Conservation (phyloP, 768 basidiomycete species). For the Lentinus brumalis region DNA sequence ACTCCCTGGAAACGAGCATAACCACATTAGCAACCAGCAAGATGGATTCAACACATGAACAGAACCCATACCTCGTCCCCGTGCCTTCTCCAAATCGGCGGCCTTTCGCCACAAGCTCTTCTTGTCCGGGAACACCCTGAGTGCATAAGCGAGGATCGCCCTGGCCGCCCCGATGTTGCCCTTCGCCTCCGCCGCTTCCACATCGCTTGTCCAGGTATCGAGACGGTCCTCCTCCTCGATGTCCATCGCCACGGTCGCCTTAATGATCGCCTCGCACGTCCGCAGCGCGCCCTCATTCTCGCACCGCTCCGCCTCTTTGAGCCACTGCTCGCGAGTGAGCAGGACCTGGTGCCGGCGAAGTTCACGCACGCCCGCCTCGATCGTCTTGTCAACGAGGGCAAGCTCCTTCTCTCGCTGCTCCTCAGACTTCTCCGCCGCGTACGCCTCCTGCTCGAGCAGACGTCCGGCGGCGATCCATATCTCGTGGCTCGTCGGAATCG, state of each 20-base stretch:
- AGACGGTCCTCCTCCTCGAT: conserved; percentile 92
- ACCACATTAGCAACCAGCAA: background rate
- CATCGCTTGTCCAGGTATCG: conserved; percentile 91
- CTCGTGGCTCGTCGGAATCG: conserved; percentile 94
- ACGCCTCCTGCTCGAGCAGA: conserved; percentile 84
- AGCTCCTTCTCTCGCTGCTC: conserved; percentile 65
- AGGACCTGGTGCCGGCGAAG: conserved; percentile 84
- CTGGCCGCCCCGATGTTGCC: conserved; percentile 82
- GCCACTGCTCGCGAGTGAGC: conserved; percentile 89
- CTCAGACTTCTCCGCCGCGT: conserved; percentile 45
- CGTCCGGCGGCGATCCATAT: conserved; percentile 99
- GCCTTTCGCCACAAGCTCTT: conserved; percentile 87
- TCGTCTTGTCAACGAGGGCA: conserved; percentile 82
- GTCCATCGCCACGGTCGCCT: conserved; percentile 91
- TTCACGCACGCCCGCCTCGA: conserved; percentile 79
- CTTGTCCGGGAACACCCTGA: conserved; percentile 88
- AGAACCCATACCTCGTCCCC: conserved; percentile 63
- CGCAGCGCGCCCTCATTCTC: conserved; percentile 82
- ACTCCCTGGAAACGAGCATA: conserved; percentile 51
- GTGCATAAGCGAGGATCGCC: conserved; percentile 87
- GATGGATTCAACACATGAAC: conserved; percentile 10
- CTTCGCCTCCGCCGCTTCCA: conserved; percentile 74
- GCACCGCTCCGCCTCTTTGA: conserved; percentile 92
- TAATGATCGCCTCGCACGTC: conserved; percentile 93
- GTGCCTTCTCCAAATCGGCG: conserved; percentile 89